phyloP scores from a whole-genome alignment of 805 yeast species.

The Wickerhamomyces canadensis region DNA sequence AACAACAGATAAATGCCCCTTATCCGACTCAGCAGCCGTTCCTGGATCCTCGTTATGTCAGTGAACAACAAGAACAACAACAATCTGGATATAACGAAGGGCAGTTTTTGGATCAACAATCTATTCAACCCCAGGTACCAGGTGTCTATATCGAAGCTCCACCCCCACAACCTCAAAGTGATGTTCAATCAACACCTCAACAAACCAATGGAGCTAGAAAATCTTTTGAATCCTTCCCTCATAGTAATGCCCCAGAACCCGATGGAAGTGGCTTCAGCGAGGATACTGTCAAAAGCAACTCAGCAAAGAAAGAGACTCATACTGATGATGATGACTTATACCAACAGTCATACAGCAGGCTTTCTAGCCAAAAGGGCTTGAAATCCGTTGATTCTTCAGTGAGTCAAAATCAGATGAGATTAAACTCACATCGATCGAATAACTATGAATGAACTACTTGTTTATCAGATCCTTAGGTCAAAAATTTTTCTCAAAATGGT shows the following conservation, averaged over 20 bases:
- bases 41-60: constrained; percentile 4
- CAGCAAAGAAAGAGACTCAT: constrained; percentile 21
- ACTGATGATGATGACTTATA: constrained; percentile 9
- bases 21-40: constrained; percentile 9
- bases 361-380: not conserved
- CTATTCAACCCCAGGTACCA: constrained; percentile 7
- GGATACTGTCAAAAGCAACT: constrained; percentile 12
- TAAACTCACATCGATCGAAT: not conserved
- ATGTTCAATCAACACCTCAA: not conserved
- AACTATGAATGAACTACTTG: not conserved
- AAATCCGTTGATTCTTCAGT: not conserved
- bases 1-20: constrained; percentile 4
- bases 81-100: not conserved
- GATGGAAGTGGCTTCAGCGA: constrained; percentile 21
- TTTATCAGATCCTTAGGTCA: no score
- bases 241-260: constrained; percentile 4
- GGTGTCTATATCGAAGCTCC: constrained; percentile 13
- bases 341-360: not conserved
- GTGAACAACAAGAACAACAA: not conserved
- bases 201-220: constrained; percentile 2
- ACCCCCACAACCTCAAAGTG: constrained; percentile 4
- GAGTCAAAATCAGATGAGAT: constrained; percentile 1
- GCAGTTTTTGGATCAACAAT: not conserved
- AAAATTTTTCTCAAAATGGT: not conserved
- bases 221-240: constrained; percentile 7